phyloP scores from a whole-genome alignment of 192 early-diverging fungal genomes.

The Dissophora globulifera region DNA sequence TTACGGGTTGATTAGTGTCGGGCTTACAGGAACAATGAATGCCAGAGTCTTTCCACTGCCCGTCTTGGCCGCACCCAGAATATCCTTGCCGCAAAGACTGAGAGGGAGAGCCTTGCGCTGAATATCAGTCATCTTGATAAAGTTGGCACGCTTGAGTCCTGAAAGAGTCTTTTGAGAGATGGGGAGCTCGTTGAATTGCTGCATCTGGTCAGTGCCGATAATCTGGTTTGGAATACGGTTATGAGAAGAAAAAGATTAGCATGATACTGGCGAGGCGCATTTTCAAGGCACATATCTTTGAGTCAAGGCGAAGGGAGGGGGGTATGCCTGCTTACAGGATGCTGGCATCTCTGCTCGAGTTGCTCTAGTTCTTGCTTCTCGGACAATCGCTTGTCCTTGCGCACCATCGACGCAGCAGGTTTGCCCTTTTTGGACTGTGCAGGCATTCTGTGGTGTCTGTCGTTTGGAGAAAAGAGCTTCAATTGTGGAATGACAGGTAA shows the following conservation, averaged over 20 bases:
- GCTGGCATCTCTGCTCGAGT: conserved; percentile 55
- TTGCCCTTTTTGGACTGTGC: conserved; percentile 29
- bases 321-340: conserved; percentile 56
- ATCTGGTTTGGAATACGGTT: conserved; percentile 13
- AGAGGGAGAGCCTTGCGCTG: conserved; percentile 83
- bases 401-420: conserved; percentile 18
- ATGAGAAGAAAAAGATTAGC: not conserved
- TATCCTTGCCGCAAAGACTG: conserved; percentile 75
- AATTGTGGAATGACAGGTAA: too few species aligned
- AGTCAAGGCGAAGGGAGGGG: too few species aligned
- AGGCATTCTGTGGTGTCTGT: conserved; percentile 17
- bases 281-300: too few species aligned
- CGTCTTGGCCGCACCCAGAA: conserved; percentile 88
- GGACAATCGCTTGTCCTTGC: conserved; percentile 55
- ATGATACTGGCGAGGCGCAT: too few species aligned
- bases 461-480: too few species aligned
- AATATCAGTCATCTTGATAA: conserved; percentile 93
- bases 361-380: conserved; percentile 62
- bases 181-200: conserved; percentile 62
- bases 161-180: conserved; percentile 65
- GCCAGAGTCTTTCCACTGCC: conserved; percentile 88
- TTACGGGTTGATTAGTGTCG: not conserved
- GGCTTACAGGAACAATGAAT: conserved; percentile 76
- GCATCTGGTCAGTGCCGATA: conserved; percentile 23
- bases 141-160: conserved; percentile 86